These are phyloP conservation scores for Xylaria telfairii DNA, from an alignment of 495 filamentous ascomycete genomes.

Conservation along the genomic window DNA sequence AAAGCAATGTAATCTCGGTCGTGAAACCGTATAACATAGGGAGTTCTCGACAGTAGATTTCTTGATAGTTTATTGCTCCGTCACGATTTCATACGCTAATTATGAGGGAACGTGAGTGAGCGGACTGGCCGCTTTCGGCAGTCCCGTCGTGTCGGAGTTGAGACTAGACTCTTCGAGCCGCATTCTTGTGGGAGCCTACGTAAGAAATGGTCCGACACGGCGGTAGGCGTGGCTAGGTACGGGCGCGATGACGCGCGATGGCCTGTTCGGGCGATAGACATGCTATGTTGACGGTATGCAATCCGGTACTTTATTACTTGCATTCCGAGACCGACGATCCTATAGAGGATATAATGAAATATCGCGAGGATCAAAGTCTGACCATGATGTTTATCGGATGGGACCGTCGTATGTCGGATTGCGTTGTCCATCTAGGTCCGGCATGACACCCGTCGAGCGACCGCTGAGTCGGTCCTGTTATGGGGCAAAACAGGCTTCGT, in stretches of 20 bases:
- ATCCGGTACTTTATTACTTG: no score
- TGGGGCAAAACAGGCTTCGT: background rate
- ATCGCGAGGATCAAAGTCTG: background rate
- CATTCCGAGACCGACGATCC: background rate
- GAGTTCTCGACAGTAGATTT: no score
- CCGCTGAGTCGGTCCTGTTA: slow-evolving; percentile 22
- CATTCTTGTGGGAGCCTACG: background rate
- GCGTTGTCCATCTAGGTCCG: background rate
- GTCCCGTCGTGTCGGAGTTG: background rate
- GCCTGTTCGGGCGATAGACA: background rate
- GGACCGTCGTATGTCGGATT: background rate
- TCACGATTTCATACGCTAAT: no score
- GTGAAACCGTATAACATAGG: no score
- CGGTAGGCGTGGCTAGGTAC: slow-evolving; percentile 1
- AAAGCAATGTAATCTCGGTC: background rate
- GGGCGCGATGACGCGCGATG: slow-evolving; percentile 17
- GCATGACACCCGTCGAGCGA: background rate
- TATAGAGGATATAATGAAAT: background rate
- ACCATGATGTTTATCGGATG: background rate
- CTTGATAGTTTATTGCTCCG: background rate
- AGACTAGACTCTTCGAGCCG: background rate
- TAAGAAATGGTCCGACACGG: background rate
- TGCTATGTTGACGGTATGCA: background rate
- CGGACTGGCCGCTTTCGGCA: background rate
- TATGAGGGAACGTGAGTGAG: background rate